These are phyloP conservation scores for Phytophthora palmivora DNA, from an alignment of 352 stramenopile genomes.

Conservation along the genomic window DNA sequence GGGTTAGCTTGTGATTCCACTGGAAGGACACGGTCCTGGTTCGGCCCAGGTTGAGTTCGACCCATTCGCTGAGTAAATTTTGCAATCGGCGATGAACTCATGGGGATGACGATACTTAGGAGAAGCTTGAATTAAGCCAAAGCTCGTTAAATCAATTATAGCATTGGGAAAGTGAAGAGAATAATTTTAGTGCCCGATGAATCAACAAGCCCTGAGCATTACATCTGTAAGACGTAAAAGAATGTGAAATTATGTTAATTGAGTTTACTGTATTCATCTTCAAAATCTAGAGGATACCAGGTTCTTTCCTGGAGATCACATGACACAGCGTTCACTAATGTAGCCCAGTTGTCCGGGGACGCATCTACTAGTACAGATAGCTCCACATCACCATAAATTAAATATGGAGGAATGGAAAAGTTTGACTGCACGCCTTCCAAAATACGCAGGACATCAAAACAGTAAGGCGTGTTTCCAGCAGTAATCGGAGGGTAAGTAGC, in stretches of 20 bases:
- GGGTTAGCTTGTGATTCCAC: too few species aligned
- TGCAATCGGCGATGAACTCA: too few species aligned
- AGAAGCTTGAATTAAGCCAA: too few species aligned
- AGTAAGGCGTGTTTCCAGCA: conserved; percentile 34
- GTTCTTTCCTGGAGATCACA: background rate
- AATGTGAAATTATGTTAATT: background rate
- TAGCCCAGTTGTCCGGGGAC: conserved; percentile 3
- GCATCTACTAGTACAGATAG: conserved; percentile 6
- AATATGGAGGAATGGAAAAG: conserved; percentile 6
- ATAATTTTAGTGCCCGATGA: too few species aligned
- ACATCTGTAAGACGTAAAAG: too few species aligned
- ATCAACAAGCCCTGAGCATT: too few species aligned
- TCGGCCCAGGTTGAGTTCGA: too few species aligned
- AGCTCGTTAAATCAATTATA: too few species aligned
- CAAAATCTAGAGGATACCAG: conserved; percentile 20
- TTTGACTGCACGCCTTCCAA: conserved; percentile 8
- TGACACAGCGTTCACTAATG: conserved; percentile 1
- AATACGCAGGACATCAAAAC: conserved; percentile 18
- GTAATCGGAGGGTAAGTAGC: conserved; percentile 14
- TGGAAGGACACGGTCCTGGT: too few species aligned
- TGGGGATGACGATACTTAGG: too few species aligned
- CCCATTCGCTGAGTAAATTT: too few species aligned
- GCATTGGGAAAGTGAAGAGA: too few species aligned
- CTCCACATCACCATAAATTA: background rate
- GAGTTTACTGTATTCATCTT: conserved; percentile 20